Percentiles rank a stretch among this genome's conserved stretches.
These are phyloP conservation scores for Verticillium tricorpus DNA, from an alignment of 2,329 filamentous ascomycete genomes.

Conservation along the genomic window DNA sequence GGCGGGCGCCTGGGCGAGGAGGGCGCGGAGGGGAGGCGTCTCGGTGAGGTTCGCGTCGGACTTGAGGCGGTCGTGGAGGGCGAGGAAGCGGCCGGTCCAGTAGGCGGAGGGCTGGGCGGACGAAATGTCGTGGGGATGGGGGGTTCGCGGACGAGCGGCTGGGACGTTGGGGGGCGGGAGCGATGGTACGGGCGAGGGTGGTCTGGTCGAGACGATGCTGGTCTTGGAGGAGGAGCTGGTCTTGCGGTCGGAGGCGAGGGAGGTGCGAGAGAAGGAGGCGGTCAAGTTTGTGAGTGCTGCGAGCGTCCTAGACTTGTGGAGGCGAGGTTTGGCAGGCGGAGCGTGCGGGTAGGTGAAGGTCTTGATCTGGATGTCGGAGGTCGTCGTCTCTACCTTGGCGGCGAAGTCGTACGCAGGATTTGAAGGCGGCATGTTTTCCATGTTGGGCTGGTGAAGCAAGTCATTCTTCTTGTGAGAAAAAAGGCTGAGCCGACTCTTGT, in stretches of 20 bases:
- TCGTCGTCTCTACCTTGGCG: background rate
- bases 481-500: background rate
- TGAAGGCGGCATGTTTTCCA: background rate
- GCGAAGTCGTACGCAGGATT: background rate
- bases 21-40: background rate
- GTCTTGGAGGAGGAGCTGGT: constrained; percentile 7
- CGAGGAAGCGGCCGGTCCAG: constrained; percentile 59
- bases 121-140: constrained; percentile 26
- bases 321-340: constrained; percentile 5
- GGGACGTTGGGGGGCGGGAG: background rate
- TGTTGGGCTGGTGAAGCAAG: background rate
- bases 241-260: constrained; percentile 8
- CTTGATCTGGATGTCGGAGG: background rate
- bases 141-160: background rate
- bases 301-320: constrained; percentile 42
- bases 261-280: constrained; percentile 34
- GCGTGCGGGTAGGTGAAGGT: background rate
- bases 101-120: constrained; percentile 45
- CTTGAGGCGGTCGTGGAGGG: constrained; percentile 48
- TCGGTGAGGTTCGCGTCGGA: background rate
- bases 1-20: background rate
- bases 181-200: background rate
- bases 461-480: background rate
- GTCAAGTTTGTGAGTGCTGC: constrained; percentile 40
- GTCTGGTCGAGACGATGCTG: background rate